These are phyloP conservation scores for Erodium texanum DNA, from an alignment of 441 rosid genomes.

Conservation along the genomic window DNA sequence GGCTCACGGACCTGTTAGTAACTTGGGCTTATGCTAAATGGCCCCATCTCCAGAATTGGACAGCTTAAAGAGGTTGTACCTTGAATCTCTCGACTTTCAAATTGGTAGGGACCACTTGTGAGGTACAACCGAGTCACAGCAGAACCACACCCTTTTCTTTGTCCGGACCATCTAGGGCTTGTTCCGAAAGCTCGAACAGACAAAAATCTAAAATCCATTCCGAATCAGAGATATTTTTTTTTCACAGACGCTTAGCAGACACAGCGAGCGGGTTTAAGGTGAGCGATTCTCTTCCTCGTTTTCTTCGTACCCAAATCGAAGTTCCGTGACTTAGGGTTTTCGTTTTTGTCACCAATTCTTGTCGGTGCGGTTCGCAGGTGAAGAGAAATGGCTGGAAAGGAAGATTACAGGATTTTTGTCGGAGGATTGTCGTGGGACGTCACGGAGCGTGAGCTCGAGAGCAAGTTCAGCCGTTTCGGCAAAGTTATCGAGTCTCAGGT, in stretches of 20 bases:
- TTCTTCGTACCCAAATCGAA: neutral
- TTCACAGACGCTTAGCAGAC: neutral
- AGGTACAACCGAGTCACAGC: neutral
- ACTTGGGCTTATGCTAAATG: too few relatives aligned
- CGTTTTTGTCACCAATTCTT: neutral
- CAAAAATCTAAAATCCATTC: neutral
- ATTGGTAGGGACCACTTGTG: too few relatives aligned
- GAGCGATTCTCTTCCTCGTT: neutral
- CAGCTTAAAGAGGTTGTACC: neutral
- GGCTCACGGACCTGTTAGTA: too few relatives aligned
- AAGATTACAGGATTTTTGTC: slow-evolving; percentile 73
- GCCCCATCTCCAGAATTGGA: neutral
- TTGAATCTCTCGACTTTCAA: neutral
- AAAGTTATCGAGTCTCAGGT: slow-evolving; percentile 86
- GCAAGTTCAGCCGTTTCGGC: slow-evolving; percentile 72
- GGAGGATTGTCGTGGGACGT: slow-evolving; percentile 86
- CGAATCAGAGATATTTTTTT: neutral
- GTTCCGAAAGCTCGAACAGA: neutral
- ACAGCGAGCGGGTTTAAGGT: neutral
- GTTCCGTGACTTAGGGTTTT: neutral
- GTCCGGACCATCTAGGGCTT: neutral
- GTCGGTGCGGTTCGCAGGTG: neutral
- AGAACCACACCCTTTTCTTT: neutral
- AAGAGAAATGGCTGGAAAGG: slow-evolving; percentile 56
- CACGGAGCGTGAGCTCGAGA: slow-evolving; percentile 78